Conservation (phyloP, 2,329 filamentous ascomycete species). For the Anisogramma anomala region DNA sequence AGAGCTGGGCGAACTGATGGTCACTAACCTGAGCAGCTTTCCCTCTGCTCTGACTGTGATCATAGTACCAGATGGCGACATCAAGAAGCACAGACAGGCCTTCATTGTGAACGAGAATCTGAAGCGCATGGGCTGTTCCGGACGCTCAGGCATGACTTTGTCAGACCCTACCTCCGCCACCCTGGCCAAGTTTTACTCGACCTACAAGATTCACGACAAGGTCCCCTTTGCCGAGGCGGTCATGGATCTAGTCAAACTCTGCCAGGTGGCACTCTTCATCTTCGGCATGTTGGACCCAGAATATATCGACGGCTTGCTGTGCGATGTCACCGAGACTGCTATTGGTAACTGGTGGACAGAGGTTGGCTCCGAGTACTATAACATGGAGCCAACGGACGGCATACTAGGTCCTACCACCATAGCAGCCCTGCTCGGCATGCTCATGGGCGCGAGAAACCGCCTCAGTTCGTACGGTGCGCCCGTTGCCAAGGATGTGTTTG, state of each 20-base stretch:
- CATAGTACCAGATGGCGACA: conserved; percentile 73
- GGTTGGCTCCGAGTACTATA: conserved; percentile 83
- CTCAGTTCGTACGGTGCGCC: conserved; percentile 75
- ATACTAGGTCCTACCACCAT: conserved; percentile 88
- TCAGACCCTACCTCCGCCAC: conserved; percentile 68
- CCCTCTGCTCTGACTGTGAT: conserved; percentile 91
- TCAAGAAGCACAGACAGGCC: conserved; percentile 64
- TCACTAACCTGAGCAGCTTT: conserved; percentile 86
- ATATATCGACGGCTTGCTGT: conserved; percentile 84
- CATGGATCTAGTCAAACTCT: conserved; percentile 79
- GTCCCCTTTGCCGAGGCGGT: conserved; percentile 69
- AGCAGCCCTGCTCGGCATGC: conserved; percentile 70
- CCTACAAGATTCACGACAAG: conserved; percentile 78
- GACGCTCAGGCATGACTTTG: conserved; percentile 73
- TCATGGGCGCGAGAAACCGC: conserved; percentile 83
- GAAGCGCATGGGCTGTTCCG: conserved; percentile 85
- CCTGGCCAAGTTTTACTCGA: conserved; percentile 79
- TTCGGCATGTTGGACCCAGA: conserved; percentile 81
- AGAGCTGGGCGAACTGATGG: conserved; percentile 72
- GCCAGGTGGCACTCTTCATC: conserved; percentile 75
- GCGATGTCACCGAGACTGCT: conserved; percentile 82
- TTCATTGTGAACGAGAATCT: conserved; percentile 94
- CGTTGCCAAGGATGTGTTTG: conserved; percentile 83
- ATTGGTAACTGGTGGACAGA: conserved; percentile 95
- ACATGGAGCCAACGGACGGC: conserved; percentile 83